Base-by-base conservation (phyloP, 305 asterid genomes). In the Rubia tinctorum region DNA sequence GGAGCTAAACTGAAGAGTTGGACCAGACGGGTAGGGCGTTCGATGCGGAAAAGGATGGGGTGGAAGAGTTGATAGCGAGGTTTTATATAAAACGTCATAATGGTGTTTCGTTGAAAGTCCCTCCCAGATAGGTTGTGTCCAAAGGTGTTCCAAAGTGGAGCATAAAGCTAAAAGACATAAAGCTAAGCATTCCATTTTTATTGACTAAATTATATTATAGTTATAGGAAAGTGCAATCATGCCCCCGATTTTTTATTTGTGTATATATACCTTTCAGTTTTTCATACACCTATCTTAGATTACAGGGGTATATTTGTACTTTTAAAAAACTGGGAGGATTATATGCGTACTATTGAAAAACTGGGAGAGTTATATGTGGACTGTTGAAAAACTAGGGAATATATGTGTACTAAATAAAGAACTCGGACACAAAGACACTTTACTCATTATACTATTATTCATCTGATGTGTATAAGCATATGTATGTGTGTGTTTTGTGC, bases 151-250 rank as follows among this genome's bases (percentile, higher is more conserved):
- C 55, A 83, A 83, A 83, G 91, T 84, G 75, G 83, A 79, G 86
- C 82, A 84, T 79, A 82, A 85, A 82, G 87, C 81, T 77, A 78
- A 85, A 82, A 86, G 87, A 79, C 79, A 82, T 82, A 88, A 85
- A 84, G 88, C 85, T 76, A 69, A 71, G 85, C 80, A 78, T 82
- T 73, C 80, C 39, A 82, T 79, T 82, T 83, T 71, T 25, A 27
- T 59, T 22, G 8, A 23, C 15, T 49, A 14, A 49, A 49, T 49
- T 4, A 27, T n/a, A n/a, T n/a, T n/a, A n/a, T n/a, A n/a, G n/a
- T n/a, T n/a, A n/a, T n/a, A n/a, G n/a, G n/a, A 27, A 27, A 27
- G 30, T 27, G 30, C 30, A 27, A 1, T 27, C 2, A 27, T 27
- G 30, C 30, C 30, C 1, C 30, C 30, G 30, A 27, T 27, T 1